Percentiles rank a stretch among this genome's conserved stretches.
phyloP scores from a whole-genome alignment of 2,329 filamentous ascomycete genomes.

The Trichoderma sp. region DNA sequence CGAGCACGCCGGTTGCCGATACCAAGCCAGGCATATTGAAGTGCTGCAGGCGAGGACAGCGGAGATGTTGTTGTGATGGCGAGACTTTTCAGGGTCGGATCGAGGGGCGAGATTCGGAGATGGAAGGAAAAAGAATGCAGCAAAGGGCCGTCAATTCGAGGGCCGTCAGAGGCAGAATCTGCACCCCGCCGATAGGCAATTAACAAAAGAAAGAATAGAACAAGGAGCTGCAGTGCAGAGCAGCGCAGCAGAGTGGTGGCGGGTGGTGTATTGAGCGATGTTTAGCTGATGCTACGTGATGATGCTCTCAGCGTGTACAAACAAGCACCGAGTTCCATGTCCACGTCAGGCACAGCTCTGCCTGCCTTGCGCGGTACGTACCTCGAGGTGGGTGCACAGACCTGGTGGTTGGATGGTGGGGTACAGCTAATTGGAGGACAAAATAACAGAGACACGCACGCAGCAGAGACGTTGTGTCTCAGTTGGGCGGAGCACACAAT shows the following conservation, averaged over 20 bases:
- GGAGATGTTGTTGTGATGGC: not conserved
- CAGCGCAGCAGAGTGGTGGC: not conserved
- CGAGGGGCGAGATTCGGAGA: constrained; percentile 14
- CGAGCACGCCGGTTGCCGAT: constrained; percentile 90
- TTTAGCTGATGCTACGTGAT: constrained; percentile 27
- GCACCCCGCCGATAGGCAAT: not conserved
- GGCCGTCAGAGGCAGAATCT: not conserved
- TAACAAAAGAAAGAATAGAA: constrained; percentile 26
- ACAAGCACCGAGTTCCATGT: constrained; percentile 46
- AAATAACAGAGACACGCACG: constrained; percentile 1
- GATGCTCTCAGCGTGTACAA: constrained; percentile 34
- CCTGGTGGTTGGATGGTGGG: constrained; percentile 25
- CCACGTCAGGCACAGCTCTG: constrained; percentile 45
- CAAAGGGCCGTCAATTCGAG: not conserved
- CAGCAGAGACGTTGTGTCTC: not conserved
- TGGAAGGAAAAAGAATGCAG: constrained; percentile 11
- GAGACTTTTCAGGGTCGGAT: constrained; percentile 9
- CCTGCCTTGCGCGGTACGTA: constrained; percentile 41
- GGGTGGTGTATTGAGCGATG: not conserved
- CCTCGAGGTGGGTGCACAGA: constrained; percentile 33
- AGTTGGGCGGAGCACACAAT: not conserved
- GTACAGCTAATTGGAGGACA: not conserved
- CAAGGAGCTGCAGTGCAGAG: constrained; percentile 18
- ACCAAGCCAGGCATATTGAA: constrained; percentile 83
- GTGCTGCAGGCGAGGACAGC: not conserved